These are phyloP conservation scores for Nitzschia sp. DNA, from an alignment of 108 stramenopile species.

Conservation along the genomic window DNA sequence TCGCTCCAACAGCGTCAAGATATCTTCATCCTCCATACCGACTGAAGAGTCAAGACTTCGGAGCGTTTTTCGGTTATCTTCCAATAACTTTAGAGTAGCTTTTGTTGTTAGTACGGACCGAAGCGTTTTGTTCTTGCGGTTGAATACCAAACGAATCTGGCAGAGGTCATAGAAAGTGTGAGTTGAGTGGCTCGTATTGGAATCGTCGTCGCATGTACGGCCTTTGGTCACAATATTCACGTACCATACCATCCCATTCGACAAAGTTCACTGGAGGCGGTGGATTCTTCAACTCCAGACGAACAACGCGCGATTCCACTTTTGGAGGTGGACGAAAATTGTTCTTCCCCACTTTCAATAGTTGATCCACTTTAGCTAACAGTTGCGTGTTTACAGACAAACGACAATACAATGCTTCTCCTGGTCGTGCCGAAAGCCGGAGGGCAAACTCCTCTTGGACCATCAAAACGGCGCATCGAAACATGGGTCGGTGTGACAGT, in stretches of 20 bases:
- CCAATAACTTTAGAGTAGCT: constrained; percentile 84
- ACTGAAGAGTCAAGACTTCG: constrained; percentile 23
- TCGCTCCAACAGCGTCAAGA: constrained; percentile 77
- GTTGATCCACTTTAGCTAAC: constrained; percentile 96
- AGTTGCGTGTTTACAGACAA: constrained; percentile 98
- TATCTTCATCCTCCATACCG: constrained; percentile 27
- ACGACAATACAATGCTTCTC: constrained; percentile 95
- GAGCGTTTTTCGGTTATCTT: constrained; percentile 86
- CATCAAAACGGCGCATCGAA: constrained; percentile 99
- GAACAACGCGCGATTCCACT: constrained; percentile 87
- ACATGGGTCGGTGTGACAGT: constrained; percentile 92
- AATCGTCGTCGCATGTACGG: too few relatives aligned
- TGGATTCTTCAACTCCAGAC: constrained; percentile 95
- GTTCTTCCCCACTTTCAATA: constrained; percentile 97
- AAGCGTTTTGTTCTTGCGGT: constrained; percentile 93
- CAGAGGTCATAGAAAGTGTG: not conserved
- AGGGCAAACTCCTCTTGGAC: constrained; percentile 98
- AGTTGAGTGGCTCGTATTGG: constrained; percentile 11
- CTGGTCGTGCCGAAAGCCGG: constrained; percentile 91
- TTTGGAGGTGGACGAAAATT: constrained; percentile 99
- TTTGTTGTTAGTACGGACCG: constrained; percentile 80
- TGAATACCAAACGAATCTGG: constrained; percentile 82
- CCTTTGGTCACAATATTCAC: constrained; percentile 32
- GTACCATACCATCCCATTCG: constrained; percentile 99
- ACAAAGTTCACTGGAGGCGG: constrained; percentile 97